Evolutionary conservation across 306 rosid species (phyloP).

Genomic region (Betula pendula): DNA sequence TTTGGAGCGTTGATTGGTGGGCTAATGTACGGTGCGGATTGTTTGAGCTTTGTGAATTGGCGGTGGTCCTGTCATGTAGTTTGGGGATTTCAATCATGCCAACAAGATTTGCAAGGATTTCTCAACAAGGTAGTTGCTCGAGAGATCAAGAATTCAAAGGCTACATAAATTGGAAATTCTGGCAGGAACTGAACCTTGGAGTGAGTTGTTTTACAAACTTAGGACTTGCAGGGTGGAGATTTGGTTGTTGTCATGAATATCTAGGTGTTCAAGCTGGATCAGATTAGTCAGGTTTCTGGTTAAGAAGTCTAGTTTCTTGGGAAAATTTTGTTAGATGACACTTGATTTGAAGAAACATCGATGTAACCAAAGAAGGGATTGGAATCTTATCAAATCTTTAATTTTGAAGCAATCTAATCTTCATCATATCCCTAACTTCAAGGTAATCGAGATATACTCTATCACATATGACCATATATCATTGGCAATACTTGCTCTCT

Average conservation of each 20-base stretch:
- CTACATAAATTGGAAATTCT: slow-evolving; percentile 22
- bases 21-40: too few relatives aligned
- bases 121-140: slow-evolving; percentile 21
- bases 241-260: slow-evolving; percentile 32
- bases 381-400: too few relatives aligned
- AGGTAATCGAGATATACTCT: too few relatives aligned
- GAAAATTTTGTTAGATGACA: slow-evolving; percentile 29
- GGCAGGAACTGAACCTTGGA: too few relatives aligned
- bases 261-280: slow-evolving; percentile 26
- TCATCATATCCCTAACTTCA: too few relatives aligned
- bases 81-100: slow-evolving; percentile 23
- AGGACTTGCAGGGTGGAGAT: slow-evolving; percentile 17
- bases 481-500: too few relatives aligned
- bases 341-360: slow-evolving; percentile 32
- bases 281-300: slow-evolving; percentile 24
- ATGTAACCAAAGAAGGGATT: slow-evolving; percentile 26
- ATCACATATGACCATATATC: too few relatives aligned
- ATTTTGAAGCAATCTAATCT: too few relatives aligned
- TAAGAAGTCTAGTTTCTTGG: slow-evolving; percentile 24
- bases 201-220: too few relatives aligned
- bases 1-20: neutral
- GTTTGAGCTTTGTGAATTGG: too few relatives aligned
- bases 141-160: slow-evolving; percentile 30
- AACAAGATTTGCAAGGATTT: slow-evolving; percentile 9
- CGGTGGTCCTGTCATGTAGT: too few relatives aligned